These are phyloP conservation scores for Emmonsiellopsis sp. DNA, from an alignment of 2,329 filamentous ascomycete genomes.

Conservation along the genomic window DNA sequence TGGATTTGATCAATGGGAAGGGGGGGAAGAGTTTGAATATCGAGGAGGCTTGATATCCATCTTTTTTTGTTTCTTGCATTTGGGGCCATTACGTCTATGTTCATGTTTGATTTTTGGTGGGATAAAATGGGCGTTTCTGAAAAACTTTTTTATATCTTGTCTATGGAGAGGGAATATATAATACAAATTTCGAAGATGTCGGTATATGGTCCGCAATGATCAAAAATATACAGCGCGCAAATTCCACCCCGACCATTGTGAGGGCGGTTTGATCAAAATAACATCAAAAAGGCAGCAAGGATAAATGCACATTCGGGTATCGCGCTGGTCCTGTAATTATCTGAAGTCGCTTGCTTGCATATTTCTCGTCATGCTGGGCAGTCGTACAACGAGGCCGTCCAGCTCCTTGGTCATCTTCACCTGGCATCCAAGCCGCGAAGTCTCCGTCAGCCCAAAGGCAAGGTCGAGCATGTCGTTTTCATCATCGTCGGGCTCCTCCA, in stretches of 20 bases:
- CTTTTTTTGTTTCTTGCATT: conserved; percentile 18
- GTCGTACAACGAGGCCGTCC: conserved; percentile 72
- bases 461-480: conserved; percentile 88
- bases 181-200: conserved; percentile 2
- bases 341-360: conserved; percentile 87
- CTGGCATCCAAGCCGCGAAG: conserved; percentile 75
- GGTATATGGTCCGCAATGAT: neutral
- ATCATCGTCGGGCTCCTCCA: conserved; percentile 67
- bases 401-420: conserved; percentile 85
- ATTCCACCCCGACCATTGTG: conserved; percentile 3
- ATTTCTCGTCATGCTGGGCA: conserved; percentile 92
- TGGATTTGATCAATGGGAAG: conserved; percentile 69
- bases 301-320: neutral
- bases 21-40: conserved; percentile 40
- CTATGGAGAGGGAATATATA: conserved; percentile 2
- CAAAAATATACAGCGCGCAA: neutral
- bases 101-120: conserved; percentile 1
- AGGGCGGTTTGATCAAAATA: no score
- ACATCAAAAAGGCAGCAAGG: no score
- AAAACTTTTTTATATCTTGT: neutral
- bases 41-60: conserved; percentile 31
- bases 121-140: neutral
- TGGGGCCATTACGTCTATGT: conserved; percentile 1
- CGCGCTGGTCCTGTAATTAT: conserved; percentile 21
- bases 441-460: conserved; percentile 83